Percentiles rank a stretch among this genome's conserved stretches.
Conservation (phyloP, 306 rosid genomes). For the Cucurbita moschata region DNA sequence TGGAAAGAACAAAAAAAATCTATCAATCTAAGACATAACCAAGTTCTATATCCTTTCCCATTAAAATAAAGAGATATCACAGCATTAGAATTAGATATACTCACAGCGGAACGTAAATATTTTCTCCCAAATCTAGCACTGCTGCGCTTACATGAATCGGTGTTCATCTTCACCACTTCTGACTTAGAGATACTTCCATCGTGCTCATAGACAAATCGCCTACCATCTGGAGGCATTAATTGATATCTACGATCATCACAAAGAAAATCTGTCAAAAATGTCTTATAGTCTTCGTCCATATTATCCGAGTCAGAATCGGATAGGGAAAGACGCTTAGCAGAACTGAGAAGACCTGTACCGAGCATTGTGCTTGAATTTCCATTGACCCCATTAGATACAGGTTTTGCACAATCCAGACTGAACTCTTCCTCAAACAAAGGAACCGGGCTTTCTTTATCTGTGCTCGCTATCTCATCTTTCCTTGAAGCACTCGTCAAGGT, state of each 20-base stretch:
- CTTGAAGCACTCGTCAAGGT: not conserved
- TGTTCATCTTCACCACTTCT: conserved; percentile 21
- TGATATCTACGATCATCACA: conserved; percentile 5
- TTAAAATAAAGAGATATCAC: not conserved
- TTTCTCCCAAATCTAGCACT: conserved; percentile 15
- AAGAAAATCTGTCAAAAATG: conserved; percentile 4
- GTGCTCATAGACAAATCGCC: conserved; percentile 2
- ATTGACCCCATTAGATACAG: not conserved
- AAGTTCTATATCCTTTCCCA: not conserved
- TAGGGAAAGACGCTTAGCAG: not conserved
- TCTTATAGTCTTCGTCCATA: conserved; percentile 19
- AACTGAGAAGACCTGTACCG: not conserved
- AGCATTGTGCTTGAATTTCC: not conserved
- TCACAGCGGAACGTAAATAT: not conserved
- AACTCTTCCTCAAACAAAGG: not conserved
- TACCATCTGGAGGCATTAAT: not conserved
- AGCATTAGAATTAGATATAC: not conserved
- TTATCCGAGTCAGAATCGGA: conserved; percentile 4
- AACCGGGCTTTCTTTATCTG: not conserved
- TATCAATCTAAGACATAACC: not conserved
- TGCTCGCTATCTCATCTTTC: not conserved
- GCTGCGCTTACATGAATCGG: conserved; percentile 8
- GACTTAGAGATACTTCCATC: conserved; percentile 22
- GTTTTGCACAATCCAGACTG: not conserved
- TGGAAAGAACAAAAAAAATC: conserved; percentile 7